Conservation (phyloP, 2,329 filamentous ascomycete species). For the Phialocephala sp. region DNA sequence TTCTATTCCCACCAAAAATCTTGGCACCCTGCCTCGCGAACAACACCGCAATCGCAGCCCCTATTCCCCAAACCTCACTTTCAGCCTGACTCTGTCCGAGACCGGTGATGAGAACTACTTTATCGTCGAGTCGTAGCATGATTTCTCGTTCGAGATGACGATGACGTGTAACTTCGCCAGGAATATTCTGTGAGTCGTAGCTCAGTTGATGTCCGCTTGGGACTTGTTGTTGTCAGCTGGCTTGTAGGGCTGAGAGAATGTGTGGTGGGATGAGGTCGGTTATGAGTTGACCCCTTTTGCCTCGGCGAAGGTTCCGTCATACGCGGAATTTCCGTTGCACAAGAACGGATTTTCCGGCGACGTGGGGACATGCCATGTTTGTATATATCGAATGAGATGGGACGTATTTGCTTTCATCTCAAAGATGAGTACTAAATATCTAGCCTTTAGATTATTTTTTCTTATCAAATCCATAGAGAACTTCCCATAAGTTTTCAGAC, state of each 20-base stretch:
- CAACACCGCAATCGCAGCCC: slow-evolving; percentile 52
- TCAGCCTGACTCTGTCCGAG: slow-evolving; percentile 48
- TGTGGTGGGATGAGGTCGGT: slow-evolving; percentile 6
- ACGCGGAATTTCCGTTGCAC: slow-evolving; percentile 3
- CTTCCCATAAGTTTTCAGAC: background rate
- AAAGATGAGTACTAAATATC: background rate
- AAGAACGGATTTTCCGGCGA: background rate
- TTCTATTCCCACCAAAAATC: slow-evolving; percentile 55
- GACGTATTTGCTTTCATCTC: background rate
- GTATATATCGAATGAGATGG: background rate
- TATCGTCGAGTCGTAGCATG: slow-evolving; percentile 46
- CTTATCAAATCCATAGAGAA: background rate
- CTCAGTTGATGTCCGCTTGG: slow-evolving; percentile 6
- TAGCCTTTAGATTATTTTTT: no score
- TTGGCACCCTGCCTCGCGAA: slow-evolving; percentile 53
- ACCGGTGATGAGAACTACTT: slow-evolving; percentile 52
- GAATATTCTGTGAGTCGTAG: slow-evolving; percentile 1
- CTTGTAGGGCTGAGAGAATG: background rate
- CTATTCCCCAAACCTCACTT: slow-evolving; percentile 53
- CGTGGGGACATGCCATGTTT: background rate
- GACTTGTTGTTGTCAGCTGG: slow-evolving; percentile 1
- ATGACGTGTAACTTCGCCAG: background rate
- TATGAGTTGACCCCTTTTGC: slow-evolving; percentile 10
- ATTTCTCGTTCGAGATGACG: background rate
- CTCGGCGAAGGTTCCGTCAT: slow-evolving; percentile 4